phyloP scores from a whole-genome alignment of 2,329 filamentous ascomycete species.

The Fusarium luffae region DNA sequence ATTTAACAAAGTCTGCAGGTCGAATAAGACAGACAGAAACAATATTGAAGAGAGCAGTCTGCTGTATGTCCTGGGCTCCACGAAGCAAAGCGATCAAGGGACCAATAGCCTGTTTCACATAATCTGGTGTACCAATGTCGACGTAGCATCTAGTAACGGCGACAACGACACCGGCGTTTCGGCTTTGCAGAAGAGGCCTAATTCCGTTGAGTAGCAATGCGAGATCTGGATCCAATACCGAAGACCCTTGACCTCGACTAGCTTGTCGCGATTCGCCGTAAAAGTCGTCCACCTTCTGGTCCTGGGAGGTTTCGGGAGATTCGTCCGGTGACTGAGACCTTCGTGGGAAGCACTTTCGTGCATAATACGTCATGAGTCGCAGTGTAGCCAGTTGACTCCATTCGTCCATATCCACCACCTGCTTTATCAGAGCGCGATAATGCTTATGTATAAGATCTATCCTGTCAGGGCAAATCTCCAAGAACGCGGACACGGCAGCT shows the following conservation, averaged over 20 bases:
- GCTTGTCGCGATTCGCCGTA: conserved; percentile 74
- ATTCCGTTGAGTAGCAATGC: conserved; percentile 82
- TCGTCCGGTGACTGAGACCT: conserved; percentile 68
- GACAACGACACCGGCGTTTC: conserved; percentile 92
- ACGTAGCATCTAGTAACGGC: conserved; percentile 87
- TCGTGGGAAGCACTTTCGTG: conserved; percentile 86
- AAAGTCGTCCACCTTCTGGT: conserved; percentile 73
- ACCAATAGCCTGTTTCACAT: conserved; percentile 80
- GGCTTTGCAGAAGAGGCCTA: conserved; percentile 86
- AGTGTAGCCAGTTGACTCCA: conserved; percentile 93
- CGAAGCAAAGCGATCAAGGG: conserved; percentile 88
- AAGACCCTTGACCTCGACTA: conserved; percentile 55
- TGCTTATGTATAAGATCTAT: conserved; percentile 91
- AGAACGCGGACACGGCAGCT: conserved; percentile 87
- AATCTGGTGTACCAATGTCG: conserved; percentile 82
- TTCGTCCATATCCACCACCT: conserved; percentile 98
- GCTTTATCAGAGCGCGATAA: conserved; percentile 85
- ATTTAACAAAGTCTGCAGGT: conserved; percentile 85
- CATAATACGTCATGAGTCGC: conserved; percentile 84
- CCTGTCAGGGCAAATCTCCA: conserved; percentile 88
- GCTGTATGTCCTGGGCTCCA: conserved; percentile 86
- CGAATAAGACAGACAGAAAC: conserved; percentile 86
- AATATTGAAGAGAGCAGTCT: conserved; percentile 92
- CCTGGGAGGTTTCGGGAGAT: conserved; percentile 47
- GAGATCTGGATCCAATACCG: conserved; percentile 82